These are phyloP conservation scores for Cudoniella acicularis DNA, from an alignment of 495 filamentous ascomycete genomes.

Conservation along the genomic window DNA sequence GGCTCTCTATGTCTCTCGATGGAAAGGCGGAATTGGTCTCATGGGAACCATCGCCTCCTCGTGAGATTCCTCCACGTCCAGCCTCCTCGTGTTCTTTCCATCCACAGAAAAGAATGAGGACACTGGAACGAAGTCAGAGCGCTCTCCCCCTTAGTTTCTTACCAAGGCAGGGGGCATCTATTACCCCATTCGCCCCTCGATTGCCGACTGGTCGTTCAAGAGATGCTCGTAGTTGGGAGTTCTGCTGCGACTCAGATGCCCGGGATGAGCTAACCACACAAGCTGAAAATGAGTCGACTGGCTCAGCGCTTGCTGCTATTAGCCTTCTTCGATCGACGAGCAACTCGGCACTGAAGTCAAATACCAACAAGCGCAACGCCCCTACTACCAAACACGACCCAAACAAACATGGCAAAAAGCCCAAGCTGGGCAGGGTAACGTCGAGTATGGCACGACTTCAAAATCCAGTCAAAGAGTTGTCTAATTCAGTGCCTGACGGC, in stretches of 20 bases:
- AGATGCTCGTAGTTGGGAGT: conserved; percentile 82
- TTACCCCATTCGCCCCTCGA: conserved; percentile 30
- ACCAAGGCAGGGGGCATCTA: conserved; percentile 8
- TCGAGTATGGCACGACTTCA: conserved; percentile 70
- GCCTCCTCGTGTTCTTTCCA: conserved; percentile 31
- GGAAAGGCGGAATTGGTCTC: conserved; percentile 78
- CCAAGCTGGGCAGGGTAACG: conserved; percentile 58
- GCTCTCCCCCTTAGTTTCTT: conserved; percentile 38
- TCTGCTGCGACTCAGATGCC: conserved; percentile 69
- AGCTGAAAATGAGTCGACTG: conserved; percentile 66
- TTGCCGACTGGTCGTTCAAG: conserved; percentile 65
- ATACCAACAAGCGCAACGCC: conserved; percentile 57
- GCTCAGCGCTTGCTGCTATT: conserved; percentile 69
- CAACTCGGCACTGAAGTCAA: conserved; percentile 47
- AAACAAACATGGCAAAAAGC: conserved; percentile 53
- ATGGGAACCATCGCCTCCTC: conserved; percentile 69
- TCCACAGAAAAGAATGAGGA: conserved; percentile 44
- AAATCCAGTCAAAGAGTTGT: conserved; percentile 23
- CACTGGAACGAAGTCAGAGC: conserved; percentile 61
- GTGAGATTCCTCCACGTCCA: conserved; percentile 27
- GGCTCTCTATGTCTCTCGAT: conserved; percentile 72
- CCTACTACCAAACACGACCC: conserved; percentile 42
- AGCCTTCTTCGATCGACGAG: conserved; percentile 64
- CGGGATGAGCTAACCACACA: conserved; percentile 68
- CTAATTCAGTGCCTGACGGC: conserved; percentile 8